phyloP scores from a whole-genome alignment of 2,329 filamentous ascomycete genomes.

The Sclerotinia sclerotiorum region DNA sequence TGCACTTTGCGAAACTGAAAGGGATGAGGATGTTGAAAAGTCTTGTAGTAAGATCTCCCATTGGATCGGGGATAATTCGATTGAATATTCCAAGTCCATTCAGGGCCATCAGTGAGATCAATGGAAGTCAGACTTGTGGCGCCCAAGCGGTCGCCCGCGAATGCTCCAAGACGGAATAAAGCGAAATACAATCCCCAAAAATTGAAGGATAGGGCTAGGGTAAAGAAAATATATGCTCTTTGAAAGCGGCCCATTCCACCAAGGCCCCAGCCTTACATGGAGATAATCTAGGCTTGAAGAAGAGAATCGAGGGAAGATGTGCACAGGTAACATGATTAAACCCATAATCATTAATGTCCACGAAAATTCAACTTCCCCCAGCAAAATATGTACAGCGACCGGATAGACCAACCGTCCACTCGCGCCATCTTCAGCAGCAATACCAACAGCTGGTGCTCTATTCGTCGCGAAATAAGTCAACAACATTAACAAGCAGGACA shows the following conservation, averaged over 20 bases:
- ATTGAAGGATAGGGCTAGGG: background rate
- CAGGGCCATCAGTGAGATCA: background rate
- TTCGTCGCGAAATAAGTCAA: slow-evolving; percentile 26
- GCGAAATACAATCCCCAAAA: background rate
- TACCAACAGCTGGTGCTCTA: slow-evolving; percentile 32
- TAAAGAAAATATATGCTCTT: background rate
- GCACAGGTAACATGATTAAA: slow-evolving; percentile 17
- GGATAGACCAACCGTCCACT: slow-evolving; percentile 42
- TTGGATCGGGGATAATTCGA: background rate
- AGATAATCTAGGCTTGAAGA: background rate
- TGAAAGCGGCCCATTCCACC: background rate
- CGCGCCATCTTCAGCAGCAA: slow-evolving; percentile 37
- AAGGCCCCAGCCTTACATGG: background rate
- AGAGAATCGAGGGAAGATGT: background rate
- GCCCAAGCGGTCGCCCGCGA: background rate
- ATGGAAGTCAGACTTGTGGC: background rate
- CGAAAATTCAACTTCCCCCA: slow-evolving; percentile 37
- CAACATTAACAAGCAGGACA: slow-evolving; percentile 31
- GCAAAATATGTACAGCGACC: slow-evolving; percentile 39
- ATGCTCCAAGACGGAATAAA: background rate
- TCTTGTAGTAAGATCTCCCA: background rate
- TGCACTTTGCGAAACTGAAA: background rate
- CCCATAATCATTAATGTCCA: slow-evolving; percentile 31
- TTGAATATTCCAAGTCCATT: background rate
- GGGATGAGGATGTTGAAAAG: background rate